These are phyloP conservation scores for Arachis monticola DNA, from an alignment of 331 rosid genomes.

Conservation along the genomic window DNA sequence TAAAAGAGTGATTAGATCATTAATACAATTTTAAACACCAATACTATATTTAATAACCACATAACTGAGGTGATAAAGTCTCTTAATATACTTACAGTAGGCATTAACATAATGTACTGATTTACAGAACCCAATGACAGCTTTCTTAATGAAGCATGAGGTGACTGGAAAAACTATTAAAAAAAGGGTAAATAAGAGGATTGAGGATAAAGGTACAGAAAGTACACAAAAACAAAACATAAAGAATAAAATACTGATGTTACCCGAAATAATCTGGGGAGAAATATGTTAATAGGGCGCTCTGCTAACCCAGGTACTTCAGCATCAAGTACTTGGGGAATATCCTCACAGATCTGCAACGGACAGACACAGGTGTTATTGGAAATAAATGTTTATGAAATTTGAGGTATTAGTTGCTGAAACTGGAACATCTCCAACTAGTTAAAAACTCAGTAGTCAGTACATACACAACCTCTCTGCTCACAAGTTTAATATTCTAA, in stretches of 20 bases:
- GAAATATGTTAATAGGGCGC: constrained; percentile 87
- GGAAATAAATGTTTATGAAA: constrained; percentile 14
- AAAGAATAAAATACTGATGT: constrained; percentile 26
- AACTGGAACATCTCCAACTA: constrained; percentile 13
- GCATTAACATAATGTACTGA: constrained; percentile 97
- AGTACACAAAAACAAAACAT: constrained; percentile 1
- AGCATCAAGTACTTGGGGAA: constrained; percentile 93
- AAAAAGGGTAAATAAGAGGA: background rate
- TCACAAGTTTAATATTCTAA: constrained; percentile 5
- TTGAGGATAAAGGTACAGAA: constrained; percentile 25
- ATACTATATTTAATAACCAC: constrained; percentile 31
- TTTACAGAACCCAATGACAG: constrained; percentile 94
- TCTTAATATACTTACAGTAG: constrained; percentile 68
- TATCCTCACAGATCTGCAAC: constrained; percentile 91
- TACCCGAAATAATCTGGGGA: constrained; percentile 92
- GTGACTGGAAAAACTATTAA: constrained; percentile 89
- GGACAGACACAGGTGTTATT: constrained; percentile 2
- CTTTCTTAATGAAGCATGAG: constrained; percentile 83
- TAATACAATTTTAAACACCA: constrained; percentile 37
- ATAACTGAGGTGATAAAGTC: constrained; percentile 30
- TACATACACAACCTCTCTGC: constrained; percentile 14
- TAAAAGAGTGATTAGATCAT: constrained; percentile 32
- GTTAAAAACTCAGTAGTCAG: constrained; percentile 7
- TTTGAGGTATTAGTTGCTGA: constrained; percentile 26
- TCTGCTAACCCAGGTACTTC: constrained; percentile 96